These are phyloP conservation scores for Cyberlindnera petersonii DNA, from an alignment of 805 yeast species.

Conservation along the genomic window DNA sequence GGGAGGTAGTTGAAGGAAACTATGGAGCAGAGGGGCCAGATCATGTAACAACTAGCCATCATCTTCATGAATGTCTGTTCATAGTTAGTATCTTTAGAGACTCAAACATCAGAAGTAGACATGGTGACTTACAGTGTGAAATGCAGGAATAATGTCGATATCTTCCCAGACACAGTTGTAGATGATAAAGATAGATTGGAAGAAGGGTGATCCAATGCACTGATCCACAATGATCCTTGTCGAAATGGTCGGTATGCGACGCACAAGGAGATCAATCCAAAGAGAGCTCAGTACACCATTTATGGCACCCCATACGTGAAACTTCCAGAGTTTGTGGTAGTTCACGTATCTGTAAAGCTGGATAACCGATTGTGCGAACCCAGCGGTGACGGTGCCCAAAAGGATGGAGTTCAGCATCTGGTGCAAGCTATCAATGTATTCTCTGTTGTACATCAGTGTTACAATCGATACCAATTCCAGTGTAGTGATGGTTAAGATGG, in stretches of 20 bases:
- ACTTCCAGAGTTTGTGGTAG: constrained; percentile 35
- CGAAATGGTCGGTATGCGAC: constrained; percentile 32
- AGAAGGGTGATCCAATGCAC: constrained; percentile 48
- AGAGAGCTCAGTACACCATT: constrained; percentile 52
- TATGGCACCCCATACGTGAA: constrained; percentile 55
- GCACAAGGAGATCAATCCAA: constrained; percentile 50
- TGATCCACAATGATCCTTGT: constrained; percentile 50
- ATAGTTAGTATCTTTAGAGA: background rate
- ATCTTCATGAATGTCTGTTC: constrained; percentile 39
- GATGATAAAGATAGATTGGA: constrained; percentile 48
- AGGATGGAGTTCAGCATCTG: constrained; percentile 25
- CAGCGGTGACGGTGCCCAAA: constrained; percentile 23
- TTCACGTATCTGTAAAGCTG: constrained; percentile 23
- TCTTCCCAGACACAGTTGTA: constrained; percentile 56
- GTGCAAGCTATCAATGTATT: constrained; percentile 22
- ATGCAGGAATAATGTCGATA: constrained; percentile 30
- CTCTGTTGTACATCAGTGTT: constrained; percentile 21
- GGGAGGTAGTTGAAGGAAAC: constrained; percentile 48
- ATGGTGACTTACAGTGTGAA: constrained; percentile 29
- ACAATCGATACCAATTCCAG: constrained; percentile 9
- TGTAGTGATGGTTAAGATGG: constrained; percentile 11
- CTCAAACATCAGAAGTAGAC: too few species aligned
- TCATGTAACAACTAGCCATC: constrained; percentile 48
- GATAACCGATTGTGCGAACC: constrained; percentile 23
- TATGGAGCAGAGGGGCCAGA: constrained; percentile 58